phyloP scores from a whole-genome alignment of 2,329 filamentous ascomycete genomes.

The Trichoderma lentiforme region DNA sequence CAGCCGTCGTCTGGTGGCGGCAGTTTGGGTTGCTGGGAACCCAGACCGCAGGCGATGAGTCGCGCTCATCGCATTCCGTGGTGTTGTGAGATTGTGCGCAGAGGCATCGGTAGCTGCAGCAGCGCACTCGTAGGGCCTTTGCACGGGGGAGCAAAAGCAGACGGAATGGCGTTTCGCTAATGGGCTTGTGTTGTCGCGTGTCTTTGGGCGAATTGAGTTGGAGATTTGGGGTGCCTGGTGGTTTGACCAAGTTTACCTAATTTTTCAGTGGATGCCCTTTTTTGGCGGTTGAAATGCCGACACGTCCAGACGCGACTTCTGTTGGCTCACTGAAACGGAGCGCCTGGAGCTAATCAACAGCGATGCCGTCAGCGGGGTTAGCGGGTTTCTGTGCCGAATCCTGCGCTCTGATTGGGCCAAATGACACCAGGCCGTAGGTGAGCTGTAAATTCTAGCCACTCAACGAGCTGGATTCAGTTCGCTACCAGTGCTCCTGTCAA shows the following conservation, averaged over 20 bases:
- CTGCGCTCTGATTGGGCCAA: not conserved
- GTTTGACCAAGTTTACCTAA: conserved; percentile 17
- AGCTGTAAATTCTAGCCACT: not conserved
- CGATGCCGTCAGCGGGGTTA: not conserved
- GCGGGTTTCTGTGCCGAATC: not conserved
- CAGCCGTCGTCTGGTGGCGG: conserved; percentile 36
- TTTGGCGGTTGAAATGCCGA: conserved; percentile 28
- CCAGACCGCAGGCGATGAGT: conserved; percentile 81
- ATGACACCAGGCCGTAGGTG: not conserved
- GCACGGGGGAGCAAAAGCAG: not conserved
- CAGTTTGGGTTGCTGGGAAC: conserved; percentile 71
- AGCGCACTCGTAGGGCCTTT: not conserved
- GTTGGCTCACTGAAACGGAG: conserved; percentile 7
- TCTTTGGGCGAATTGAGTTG: conserved; percentile 4
- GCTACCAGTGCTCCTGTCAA: not conserved
- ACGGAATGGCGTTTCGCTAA: not conserved
- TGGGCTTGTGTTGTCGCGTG: conserved; percentile 4
- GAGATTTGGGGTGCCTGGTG: not conserved
- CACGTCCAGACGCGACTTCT: conserved; percentile 38
- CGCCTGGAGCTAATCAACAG: conserved; percentile 1
- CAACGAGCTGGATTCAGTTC: not conserved
- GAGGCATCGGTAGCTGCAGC: conserved; percentile 20
- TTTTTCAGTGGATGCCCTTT: conserved; percentile 17
- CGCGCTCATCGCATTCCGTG: conserved; percentile 71
- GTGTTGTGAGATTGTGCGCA: conserved; percentile 23